phyloP scores from a whole-genome alignment of 257 asterid genomes.

The Hygrophila difformis region DNA sequence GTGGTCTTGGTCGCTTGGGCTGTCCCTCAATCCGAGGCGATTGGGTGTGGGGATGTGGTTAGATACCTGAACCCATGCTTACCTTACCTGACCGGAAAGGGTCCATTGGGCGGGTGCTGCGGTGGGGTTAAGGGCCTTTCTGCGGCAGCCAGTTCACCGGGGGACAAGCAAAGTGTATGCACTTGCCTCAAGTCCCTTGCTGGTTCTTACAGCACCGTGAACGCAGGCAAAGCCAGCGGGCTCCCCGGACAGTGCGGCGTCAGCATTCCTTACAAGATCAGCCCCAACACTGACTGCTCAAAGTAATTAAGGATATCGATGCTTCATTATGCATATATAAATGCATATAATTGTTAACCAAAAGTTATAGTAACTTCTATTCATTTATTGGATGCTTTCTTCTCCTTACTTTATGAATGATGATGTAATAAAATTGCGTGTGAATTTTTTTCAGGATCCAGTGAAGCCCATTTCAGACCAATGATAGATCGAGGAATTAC shows the following conservation, averaged over 20 bases:
- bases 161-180: background rate
- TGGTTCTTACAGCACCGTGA: background rate
- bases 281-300: no score
- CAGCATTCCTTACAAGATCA: slow-evolving; percentile 44
- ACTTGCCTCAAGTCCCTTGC: slow-evolving; percentile 11
- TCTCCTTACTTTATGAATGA: no score
- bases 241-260: slow-evolving; percentile 46
- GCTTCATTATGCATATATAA: no score
- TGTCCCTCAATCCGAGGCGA: background rate
- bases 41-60: background rate
- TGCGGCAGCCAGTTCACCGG: background rate
- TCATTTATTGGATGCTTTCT: no score
- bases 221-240: slow-evolving; percentile 28
- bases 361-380: no score
- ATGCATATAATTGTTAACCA: no score
- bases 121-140: no score
- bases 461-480: no score
- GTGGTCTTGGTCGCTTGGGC: background rate
- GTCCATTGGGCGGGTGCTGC: background rate
- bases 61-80: background rate
- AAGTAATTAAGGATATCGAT: no score
- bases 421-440: no score
- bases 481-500: no score
- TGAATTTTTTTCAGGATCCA: no score
- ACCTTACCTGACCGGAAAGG: background rate